Evolutionary conservation across 345 rosid genomes (phyloP).

Genomic region (Melaleuca quinquenervia): DNA sequence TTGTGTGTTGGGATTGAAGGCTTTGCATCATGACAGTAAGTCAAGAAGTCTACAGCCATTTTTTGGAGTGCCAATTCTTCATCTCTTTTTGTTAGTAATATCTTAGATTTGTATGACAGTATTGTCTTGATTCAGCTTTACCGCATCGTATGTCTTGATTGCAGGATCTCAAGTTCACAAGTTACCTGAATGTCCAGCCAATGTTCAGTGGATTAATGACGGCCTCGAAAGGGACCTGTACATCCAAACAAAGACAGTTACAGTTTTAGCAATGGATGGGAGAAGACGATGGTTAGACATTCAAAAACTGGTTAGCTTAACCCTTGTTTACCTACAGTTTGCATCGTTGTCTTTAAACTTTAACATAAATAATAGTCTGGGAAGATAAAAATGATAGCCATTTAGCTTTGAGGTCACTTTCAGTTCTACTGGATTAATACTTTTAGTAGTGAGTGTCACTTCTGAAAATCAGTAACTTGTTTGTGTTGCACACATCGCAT

Average conservation of each 20-base stretch:
- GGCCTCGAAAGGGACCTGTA: slow-evolving; percentile 89
- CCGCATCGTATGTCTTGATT: background rate
- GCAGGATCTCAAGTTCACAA: slow-evolving; percentile 44
- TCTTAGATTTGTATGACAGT: background rate
- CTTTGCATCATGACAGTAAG: background rate
- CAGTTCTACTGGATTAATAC: background rate
- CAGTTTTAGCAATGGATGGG: slow-evolving; percentile 99
- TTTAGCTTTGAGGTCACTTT: background rate
- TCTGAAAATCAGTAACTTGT: background rate
- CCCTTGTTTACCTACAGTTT: background rate
- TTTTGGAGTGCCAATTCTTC: background rate
- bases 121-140: background rate
- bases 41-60: background rate
- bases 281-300: slow-evolving; percentile 97
- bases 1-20: background rate
- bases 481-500: background rate
- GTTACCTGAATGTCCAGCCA: slow-evolving; percentile 44
- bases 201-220: slow-evolving; percentile 69
- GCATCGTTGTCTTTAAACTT: background rate
- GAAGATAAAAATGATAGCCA: background rate
- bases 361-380: background rate
- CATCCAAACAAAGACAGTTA: slow-evolving; percentile 68
- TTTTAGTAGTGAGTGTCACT: background rate
- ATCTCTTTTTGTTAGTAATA: background rate
- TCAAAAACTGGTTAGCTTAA: slow-evolving; percentile 55